Base-by-base conservation (phyloP, 176 grass and related monocot species). In the Metroxylon sagu region DNA sequence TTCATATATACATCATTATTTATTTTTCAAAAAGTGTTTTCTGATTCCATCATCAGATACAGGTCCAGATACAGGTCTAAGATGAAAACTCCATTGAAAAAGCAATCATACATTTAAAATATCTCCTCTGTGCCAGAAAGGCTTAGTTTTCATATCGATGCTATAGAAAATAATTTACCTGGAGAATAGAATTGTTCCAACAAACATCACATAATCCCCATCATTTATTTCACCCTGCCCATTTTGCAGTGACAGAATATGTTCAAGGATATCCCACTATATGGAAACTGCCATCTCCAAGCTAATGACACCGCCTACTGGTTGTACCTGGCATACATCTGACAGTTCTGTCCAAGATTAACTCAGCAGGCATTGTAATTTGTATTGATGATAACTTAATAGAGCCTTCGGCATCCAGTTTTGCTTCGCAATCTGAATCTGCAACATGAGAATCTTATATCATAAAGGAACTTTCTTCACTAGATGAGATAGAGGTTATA, bases 151-250 rank as follows among this genome's bases (percentile, higher is more conserved):
- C 28, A 57, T 57, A 26, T 10, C 82, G 39, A 28, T 48, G 70
- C 71, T 70, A 52, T 29, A 64, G 59, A 60, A 61, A 65, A 76
- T 26, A 14, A 66, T 72, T 85, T 90, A 97, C 92, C 69, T 90
- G 52, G 92, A 97, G 51, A 83, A 88, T 62, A 75, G 58, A 75
- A 97, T 52, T 63, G 72, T 69, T 75, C 92, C 92, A 64, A 82
- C 77, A 57, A 90, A 66, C 87, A 90, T 96, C 55, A 90, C 74
- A 78, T 88, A 97, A 49, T 85, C 80, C 48, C 86, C 92, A 65
- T 88, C 87, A 68, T 84, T 68, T 76, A 97, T 90, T 50, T 76
- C 31, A 25, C 77, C 87, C 56, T 77, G 78, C 68, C 87, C 77
- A 68, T 90, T 90, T 61, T 80, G 77, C 50, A 90, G 75, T n/a